phyloP scores from a whole-genome alignment of 306 rosid genomes.

The Heteromeles arbutifolia region DNA sequence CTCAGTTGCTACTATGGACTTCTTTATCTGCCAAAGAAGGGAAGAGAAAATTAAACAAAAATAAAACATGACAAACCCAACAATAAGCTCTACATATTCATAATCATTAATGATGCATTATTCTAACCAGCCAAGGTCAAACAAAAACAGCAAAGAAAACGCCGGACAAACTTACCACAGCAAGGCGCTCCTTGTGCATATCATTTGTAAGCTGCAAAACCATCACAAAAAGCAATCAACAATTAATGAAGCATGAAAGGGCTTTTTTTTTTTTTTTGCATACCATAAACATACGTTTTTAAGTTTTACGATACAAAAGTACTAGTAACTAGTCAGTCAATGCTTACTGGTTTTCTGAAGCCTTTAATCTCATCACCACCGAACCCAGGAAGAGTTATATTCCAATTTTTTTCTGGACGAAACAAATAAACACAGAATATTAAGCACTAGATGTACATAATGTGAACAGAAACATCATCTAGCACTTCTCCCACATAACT shows the following conservation, averaged over 20 bases:
- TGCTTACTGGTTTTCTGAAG: slow-evolving; percentile 64
- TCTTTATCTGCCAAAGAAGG: slow-evolving; percentile 61
- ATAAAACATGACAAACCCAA: neutral
- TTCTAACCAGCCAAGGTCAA: neutral
- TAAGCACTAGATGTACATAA: slow-evolving; percentile 6
- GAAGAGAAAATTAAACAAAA: neutral
- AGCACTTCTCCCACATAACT: slow-evolving; percentile 26
- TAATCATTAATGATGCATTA: neutral
- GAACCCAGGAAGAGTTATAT: slow-evolving; percentile 86
- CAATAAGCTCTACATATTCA: neutral
- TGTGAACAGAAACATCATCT: neutral
- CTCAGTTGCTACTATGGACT: slow-evolving; percentile 64
- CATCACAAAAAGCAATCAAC: slow-evolving; percentile 15
- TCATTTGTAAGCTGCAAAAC: slow-evolving; percentile 57
- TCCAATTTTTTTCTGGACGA: slow-evolving; percentile 78
- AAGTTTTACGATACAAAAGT: neutral
- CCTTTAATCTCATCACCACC: slow-evolving; percentile 87
- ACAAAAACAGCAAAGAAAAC: neutral
- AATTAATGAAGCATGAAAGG: neutral
- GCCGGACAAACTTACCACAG: slow-evolving; percentile 56
- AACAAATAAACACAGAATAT: slow-evolving; percentile 10
- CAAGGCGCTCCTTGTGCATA: slow-evolving; percentile 86
- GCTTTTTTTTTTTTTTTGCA: neutral
- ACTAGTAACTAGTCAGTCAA: slow-evolving; percentile 8
- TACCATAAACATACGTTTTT: neutral